phyloP scores from a whole-genome alignment of 768 basidiomycete genomes.

The Amanita rubescens region DNA sequence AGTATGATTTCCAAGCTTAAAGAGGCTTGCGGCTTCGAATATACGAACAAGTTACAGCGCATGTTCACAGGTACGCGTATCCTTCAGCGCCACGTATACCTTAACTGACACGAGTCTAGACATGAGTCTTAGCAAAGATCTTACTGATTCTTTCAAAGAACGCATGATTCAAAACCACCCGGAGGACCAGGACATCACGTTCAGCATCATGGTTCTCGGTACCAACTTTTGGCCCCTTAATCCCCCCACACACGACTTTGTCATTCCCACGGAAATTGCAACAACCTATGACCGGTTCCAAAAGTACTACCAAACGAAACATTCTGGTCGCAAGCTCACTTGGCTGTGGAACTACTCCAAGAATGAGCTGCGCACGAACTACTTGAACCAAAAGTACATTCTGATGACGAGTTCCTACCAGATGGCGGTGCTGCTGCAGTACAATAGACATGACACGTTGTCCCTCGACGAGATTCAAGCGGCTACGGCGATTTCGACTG shows the following conservation, averaged over 20 bases:
- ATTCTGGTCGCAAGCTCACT: conserved; percentile 90
- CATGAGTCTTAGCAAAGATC: conserved; percentile 93
- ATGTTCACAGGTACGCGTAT: conserved; percentile 88
- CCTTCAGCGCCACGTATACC: background rate
- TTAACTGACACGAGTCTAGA: conserved; percentile 38
- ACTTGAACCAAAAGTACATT: conserved; percentile 93
- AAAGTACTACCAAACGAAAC: conserved; percentile 91
- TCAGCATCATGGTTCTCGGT: conserved; percentile 90
- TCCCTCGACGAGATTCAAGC: conserved; percentile 71
- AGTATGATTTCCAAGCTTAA: conserved; percentile 99
- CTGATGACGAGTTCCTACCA: conserved; percentile 96
- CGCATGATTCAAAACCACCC: conserved; percentile 80
- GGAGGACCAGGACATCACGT: conserved; percentile 85
- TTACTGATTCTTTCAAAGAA: conserved; percentile 95
- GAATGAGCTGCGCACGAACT: conserved; percentile 93
- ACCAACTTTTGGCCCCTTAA: conserved; percentile 97
- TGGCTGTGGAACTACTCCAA: conserved; percentile 99
- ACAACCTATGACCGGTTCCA: conserved; percentile 89
- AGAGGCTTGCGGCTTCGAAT: conserved; percentile 97
- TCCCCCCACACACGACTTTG: conserved; percentile 79
- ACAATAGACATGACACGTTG: conserved; percentile 87
- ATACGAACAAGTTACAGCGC: conserved; percentile 94
- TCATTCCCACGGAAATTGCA: conserved; percentile 82
- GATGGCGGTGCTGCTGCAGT: conserved; percentile 93
- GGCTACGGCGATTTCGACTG: conserved; percentile 77